Percentiles rank a stretch among this genome's conserved stretches.
Evolutionary conservation across 2,329 filamentous ascomycete species (phyloP).

Genomic region (Aureobasidium sp.): DNA sequence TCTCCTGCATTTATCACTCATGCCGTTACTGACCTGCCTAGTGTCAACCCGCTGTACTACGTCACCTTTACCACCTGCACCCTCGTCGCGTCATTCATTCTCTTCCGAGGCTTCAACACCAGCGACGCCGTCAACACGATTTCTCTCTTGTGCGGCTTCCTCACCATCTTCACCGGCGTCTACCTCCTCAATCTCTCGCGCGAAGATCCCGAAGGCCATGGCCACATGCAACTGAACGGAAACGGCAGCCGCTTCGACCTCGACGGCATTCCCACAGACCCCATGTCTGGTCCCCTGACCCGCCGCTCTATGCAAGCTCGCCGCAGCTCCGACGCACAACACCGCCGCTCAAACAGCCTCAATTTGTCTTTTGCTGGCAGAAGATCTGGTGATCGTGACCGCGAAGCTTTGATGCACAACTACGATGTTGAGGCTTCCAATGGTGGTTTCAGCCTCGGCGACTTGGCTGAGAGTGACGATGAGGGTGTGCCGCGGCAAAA

Average conservation of each 20-base stretch:
- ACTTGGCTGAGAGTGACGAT: slow-evolving; percentile 55
- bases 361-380: slow-evolving; percentile 23
- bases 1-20: background rate
- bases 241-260: slow-evolving; percentile 42
- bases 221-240: slow-evolving; percentile 45
- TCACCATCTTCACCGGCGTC: slow-evolving; percentile 90
- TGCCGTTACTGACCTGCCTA: slow-evolving; percentile 31
- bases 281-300: slow-evolving; percentile 81
- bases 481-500: slow-evolving; percentile 7
- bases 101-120: slow-evolving; percentile 95
- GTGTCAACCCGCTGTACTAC: slow-evolving; percentile 94
- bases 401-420: slow-evolving; percentile 75
- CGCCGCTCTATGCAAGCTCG: slow-evolving; percentile 88
- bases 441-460: slow-evolving; percentile 60
- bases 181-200: slow-evolving; percentile 95
- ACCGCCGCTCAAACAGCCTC: slow-evolving; percentile 51
- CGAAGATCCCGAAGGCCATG: slow-evolving; percentile 74
- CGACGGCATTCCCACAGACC: slow-evolving; percentile 84
- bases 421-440: slow-evolving; percentile 75
- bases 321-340: slow-evolving; percentile 50
- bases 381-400: slow-evolving; percentile 47
- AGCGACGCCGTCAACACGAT: slow-evolving; percentile 86
- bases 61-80: slow-evolving; percentile 96
- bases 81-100: slow-evolving; percentile 87
- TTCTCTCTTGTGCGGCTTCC: slow-evolving; percentile 84